Base-by-base conservation (phyloP, 768 basidiomycete genomes). In the Lactifluus pinguis region DNA sequence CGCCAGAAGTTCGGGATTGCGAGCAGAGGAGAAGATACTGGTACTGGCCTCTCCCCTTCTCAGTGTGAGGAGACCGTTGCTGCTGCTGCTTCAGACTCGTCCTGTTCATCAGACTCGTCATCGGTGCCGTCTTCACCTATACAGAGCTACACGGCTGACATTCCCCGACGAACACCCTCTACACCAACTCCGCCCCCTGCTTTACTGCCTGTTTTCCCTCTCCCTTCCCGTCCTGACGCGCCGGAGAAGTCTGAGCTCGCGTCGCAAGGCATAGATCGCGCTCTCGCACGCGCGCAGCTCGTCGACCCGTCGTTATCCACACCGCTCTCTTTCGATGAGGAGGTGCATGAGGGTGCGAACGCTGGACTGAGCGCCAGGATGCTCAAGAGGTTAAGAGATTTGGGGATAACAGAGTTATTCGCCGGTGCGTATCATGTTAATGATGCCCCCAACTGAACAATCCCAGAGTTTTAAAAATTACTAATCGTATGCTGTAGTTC, bases 401-500 rank as follows among this genome's bases (percentile, higher is more conserved):
- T 92, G 21, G 93, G 92, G 2, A 84, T 98, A n/a, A 78, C 76
- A 5, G 86, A 93, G 60, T 76, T 95, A 59, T 97, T 98, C 72
- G 92, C 93, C 56, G 93, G 93, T 92, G 66, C 63, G 83, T 72
- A 47, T 11, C 55, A 49, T 38, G 47, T 29, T 19, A 25, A n/a
- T 59, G 55, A 21, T 56, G n/a, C 41, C 4, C 32, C 32, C 5
- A 34, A 34, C 32, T 32, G 4, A 53, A 32, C 36, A 15, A 14
- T 10, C 53, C 21, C 29, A 2, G 19, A 25, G 48, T 44, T 39
- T 32, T 1, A 25, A 25, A 25, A 25, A 25, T 1, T 25, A 25
- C 25, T 25, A 29, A 53, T 5, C 25, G 44, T 10, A 57, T 29
- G 17, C 17, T 54, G 48, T 66, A 95, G 97, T 98, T 1, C 97